phyloP scores from a whole-genome alignment of 257 asterid genomes.

The Rehmannia glutinosa region DNA sequence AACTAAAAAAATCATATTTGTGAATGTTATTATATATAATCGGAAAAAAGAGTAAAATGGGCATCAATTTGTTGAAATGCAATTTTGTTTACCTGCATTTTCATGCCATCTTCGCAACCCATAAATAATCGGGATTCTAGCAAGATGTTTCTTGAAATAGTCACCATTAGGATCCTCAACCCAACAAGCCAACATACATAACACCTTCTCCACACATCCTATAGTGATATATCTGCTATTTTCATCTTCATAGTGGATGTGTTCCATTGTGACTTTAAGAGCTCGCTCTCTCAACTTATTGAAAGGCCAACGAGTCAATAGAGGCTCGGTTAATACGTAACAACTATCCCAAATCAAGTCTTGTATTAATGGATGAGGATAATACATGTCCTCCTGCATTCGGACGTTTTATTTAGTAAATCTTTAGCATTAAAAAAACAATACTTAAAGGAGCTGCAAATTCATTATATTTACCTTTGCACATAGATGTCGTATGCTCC shows the following conservation, averaged over 20 bases:
- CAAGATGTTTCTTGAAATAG: constrained; percentile 72
- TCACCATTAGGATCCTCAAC: constrained; percentile 75
- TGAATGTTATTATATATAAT: too few species aligned
- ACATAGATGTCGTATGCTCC: constrained; percentile 49
- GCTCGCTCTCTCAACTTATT: constrained; percentile 63
- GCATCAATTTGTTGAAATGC: not conserved
- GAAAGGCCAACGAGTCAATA: constrained; percentile 70
- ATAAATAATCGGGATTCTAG: constrained; percentile 62
- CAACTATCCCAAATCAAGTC: constrained; percentile 70
- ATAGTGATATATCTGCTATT: constrained; percentile 66
- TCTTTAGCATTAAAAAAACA: not conserved
- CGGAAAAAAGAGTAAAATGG: not conserved
- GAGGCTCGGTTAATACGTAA: constrained; percentile 53
- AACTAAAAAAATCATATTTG: not conserved
- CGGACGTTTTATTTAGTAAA: not conserved
- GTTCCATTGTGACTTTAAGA: constrained; percentile 56
- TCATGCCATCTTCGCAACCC: constrained; percentile 93
- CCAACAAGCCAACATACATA: constrained; percentile 82
- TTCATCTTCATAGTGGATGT: constrained; percentile 77
- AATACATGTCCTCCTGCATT: constrained; percentile 66
- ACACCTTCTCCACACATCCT: constrained; percentile 69
- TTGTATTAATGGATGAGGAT: constrained; percentile 70
- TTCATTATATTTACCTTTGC: constrained; percentile 47
- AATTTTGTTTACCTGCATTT: constrained; percentile 51
- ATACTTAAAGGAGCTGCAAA: too few species aligned